These are phyloP conservation scores for Fusarium brachygibbosum DNA, from an alignment of 2,329 filamentous ascomycete species.

Conservation along the genomic window DNA sequence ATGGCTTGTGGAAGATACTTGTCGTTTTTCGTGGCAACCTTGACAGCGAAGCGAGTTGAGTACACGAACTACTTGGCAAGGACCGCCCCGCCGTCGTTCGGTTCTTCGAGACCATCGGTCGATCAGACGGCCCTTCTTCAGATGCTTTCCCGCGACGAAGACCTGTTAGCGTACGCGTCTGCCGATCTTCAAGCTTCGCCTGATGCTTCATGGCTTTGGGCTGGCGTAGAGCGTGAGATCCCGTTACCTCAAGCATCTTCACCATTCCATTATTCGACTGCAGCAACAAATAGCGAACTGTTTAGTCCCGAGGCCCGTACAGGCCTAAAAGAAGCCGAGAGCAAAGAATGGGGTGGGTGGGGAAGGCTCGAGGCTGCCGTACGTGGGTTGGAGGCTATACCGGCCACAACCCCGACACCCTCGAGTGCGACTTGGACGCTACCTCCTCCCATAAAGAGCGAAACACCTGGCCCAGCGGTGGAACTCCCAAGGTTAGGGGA, in stretches of 20 bases:
- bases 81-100: slow-evolving; percentile 52
- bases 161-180: slow-evolving; percentile 87
- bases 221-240: slow-evolving; percentile 67
- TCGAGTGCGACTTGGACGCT: slow-evolving; percentile 54
- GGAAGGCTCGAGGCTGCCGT: slow-evolving; percentile 72
- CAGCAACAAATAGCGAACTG: slow-evolving; percentile 54
- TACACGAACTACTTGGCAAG: slow-evolving; percentile 57
- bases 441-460: slow-evolving; percentile 55
- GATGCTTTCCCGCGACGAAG: slow-evolving; percentile 75
- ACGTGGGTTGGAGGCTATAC: slow-evolving; percentile 50
- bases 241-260: slow-evolving; percentile 48
- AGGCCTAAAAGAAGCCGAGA: slow-evolving; percentile 68
- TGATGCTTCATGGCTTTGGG: slow-evolving; percentile 88
- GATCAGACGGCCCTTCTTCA: slow-evolving; percentile 52
- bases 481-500: slow-evolving; percentile 51
- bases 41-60: slow-evolving; percentile 70
- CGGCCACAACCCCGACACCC: slow-evolving; percentile 50
- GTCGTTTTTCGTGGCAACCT: slow-evolving; percentile 79
- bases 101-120: slow-evolving; percentile 49
- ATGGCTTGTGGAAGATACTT: slow-evolving; percentile 84
- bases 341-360: slow-evolving; percentile 85
- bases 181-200: slow-evolving; percentile 86
- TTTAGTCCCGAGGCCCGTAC: slow-evolving; percentile 64
- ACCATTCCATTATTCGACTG: slow-evolving; percentile 28
- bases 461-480: slow-evolving; percentile 48